These are phyloP conservation scores for Penicillium sp. DNA, from an alignment of 2,329 filamentous ascomycete species.

Conservation along the genomic window DNA sequence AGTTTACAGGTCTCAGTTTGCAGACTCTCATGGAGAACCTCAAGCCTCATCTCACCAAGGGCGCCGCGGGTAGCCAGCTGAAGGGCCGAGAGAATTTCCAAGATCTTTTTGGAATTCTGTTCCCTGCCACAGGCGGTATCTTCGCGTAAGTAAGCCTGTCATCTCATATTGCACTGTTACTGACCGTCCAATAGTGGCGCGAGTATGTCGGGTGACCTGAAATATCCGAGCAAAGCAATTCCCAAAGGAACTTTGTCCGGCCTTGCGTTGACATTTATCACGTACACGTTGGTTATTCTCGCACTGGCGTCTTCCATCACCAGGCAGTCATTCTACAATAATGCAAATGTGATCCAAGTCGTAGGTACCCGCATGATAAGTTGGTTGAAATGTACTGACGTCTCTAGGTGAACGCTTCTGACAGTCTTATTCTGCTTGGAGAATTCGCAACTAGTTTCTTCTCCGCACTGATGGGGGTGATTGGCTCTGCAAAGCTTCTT, in stretches of 20 bases:
- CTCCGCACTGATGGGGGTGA: slow-evolving; percentile 84
- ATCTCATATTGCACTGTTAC: slow-evolving; percentile 22
- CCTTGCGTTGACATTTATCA: slow-evolving; percentile 73
- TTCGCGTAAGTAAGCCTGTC: slow-evolving; percentile 55
- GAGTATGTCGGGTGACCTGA: slow-evolving; percentile 87
- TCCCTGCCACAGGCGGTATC: slow-evolving; percentile 69
- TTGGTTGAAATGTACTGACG: neutral
- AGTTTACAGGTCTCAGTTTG: slow-evolving; percentile 77
- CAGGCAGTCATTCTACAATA: slow-evolving; percentile 71
- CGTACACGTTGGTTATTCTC: slow-evolving; percentile 76
- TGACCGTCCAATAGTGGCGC: slow-evolving; percentile 60
- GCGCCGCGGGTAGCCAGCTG: slow-evolving; percentile 65
- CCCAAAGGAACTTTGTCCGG: slow-evolving; percentile 82
- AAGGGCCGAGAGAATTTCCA: slow-evolving; percentile 72
- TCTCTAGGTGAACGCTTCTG: slow-evolving; percentile 70
- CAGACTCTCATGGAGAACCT: slow-evolving; percentile 75
- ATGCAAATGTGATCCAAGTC: slow-evolving; percentile 79
- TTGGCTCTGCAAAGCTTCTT: slow-evolving; percentile 81
- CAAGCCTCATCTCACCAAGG: slow-evolving; percentile 66
- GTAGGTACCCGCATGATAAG: slow-evolving; percentile 38
- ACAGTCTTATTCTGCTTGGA: slow-evolving; percentile 73
- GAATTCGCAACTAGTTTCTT: slow-evolving; percentile 84
- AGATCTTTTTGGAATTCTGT: slow-evolving; percentile 83
- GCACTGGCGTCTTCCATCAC: slow-evolving; percentile 78
- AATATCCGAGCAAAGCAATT: slow-evolving; percentile 80